Base-by-base conservation (phyloP, 495 filamentous ascomycete species). In the Penicillium riverlandense region DNA sequence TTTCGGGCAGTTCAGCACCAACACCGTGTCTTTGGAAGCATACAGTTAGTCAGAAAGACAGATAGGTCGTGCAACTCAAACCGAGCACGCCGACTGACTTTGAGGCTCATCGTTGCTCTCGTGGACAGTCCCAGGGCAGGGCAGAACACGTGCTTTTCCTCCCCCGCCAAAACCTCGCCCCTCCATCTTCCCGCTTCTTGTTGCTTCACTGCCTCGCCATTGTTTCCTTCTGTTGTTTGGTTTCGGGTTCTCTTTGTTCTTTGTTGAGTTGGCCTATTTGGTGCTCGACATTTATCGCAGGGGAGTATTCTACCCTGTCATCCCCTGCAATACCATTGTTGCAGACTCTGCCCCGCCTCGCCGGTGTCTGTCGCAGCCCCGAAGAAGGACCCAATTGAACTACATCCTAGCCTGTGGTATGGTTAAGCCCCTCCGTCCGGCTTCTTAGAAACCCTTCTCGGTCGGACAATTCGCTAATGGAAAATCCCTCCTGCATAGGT, bases 401-500 rank as follows among this genome's bases (percentile, higher is more conserved):
- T 22, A 22, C 6, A 22, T 22, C 22, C 22, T 22, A 22, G 22
- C 22, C 22, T 22, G 22, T 3, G 22, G 22, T 41, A 45, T 34
- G 38, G 16, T 29, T 27, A 16, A 22, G 22, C 22, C 4, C 22
- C 2, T 22, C 22, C 6, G 4, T 4, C 22, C 22, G 22, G 22
- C 22, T 22, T 6, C 2, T 22, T 22, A 4, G 22, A 22, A 22
- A 22, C 4, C 4, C 22, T 22, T 6, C 22, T 6, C 22, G 22
- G 22, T 34, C 9, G 32, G 32, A 11, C n/a, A 34, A 9, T 10
- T 22, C 45, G 34, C 54, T 57, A 34, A 57, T 31, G 41, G 11
- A 31, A 29, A 38, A 6, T 6, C 22, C 32, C 32, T 10, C 32
- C 10, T 10, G 32, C 10, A 12, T 41, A 59, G 50, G 11, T 50